Conservation (phyloP, 2,329 filamentous ascomycete species). For the Drechslerella coelobrocha region DNA sequence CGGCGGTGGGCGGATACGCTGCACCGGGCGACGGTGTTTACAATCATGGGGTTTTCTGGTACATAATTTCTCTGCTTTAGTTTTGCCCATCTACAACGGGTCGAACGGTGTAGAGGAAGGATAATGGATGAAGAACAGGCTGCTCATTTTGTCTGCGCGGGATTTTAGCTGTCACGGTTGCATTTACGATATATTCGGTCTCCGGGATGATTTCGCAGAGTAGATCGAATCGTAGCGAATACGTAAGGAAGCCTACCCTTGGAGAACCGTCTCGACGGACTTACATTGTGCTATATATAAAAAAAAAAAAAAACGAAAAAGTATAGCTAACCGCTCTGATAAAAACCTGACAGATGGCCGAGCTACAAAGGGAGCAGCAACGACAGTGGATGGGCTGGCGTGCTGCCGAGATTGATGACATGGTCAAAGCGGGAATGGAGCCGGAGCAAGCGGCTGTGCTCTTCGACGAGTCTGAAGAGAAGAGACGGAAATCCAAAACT, state of each 20-base stretch:
- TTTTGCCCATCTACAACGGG: too few relatives aligned
- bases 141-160: slow-evolving; percentile 10
- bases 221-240: slow-evolving; percentile 46
- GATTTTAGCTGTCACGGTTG: slow-evolving; percentile 41
- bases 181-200: slow-evolving; percentile 38
- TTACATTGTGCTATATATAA: background rate
- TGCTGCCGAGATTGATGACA: slow-evolving; percentile 32
- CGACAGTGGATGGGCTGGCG: slow-evolving; percentile 40
- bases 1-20: slow-evolving; percentile 67
- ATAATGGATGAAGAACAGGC: slow-evolving; percentile 7
- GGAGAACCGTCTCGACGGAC: too few relatives aligned
- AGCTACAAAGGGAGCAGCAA: slow-evolving; percentile 27
- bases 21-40: slow-evolving; percentile 67
- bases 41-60: slow-evolving; percentile 69
- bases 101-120: too few relatives aligned
- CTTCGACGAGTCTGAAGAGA: slow-evolving; percentile 41
- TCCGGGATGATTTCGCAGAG: slow-evolving; percentile 47
- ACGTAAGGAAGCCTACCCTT: too few relatives aligned
- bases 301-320: background rate
- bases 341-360: slow-evolving; percentile 9
- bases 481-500: slow-evolving; percentile 47
- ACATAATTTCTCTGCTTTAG: slow-evolving; percentile 21
- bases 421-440: slow-evolving; percentile 40
- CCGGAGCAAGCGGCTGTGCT: slow-evolving; percentile 32
- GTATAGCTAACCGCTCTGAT: background rate